These are phyloP conservation scores for Stemphylium vesicarium DNA, from an alignment of 2,329 filamentous ascomycete genomes.

Conservation along the genomic window DNA sequence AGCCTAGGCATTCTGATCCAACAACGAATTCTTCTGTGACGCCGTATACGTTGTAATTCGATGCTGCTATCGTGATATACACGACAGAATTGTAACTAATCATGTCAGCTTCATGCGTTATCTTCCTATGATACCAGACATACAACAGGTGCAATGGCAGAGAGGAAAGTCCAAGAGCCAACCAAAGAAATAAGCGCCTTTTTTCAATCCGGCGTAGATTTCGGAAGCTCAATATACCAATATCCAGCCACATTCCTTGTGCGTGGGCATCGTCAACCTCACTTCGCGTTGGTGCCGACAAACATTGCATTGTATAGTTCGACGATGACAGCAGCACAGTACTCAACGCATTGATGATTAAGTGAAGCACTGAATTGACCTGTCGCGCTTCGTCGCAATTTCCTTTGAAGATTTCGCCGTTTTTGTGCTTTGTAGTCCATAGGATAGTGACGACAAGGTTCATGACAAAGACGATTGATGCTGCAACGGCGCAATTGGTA, in stretches of 20 bases:
- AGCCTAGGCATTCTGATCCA: too few species aligned
- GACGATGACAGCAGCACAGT: too few species aligned
- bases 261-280: conserved; percentile 59
- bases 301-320: conserved; percentile 53
- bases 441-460: too few species aligned
- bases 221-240: conserved; percentile 29
- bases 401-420: too few species aligned
- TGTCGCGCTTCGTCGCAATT: too few species aligned
- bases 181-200: conserved; percentile 12
- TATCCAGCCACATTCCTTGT: conserved; percentile 30
- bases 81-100: conserved; percentile 37
- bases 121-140: not conserved
- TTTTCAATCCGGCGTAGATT: conserved; percentile 16
- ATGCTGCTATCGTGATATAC: conserved; percentile 22
- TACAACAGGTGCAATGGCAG: conserved; percentile 29
- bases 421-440: too few species aligned
- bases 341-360: too few species aligned
- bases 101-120: not conserved
- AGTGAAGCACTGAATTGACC: too few species aligned
- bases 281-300: conserved; percentile 57
- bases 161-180: conserved; percentile 19
- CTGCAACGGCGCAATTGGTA: too few species aligned
- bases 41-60: conserved; percentile 19
- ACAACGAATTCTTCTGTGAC: conserved; percentile 11
- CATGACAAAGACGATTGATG: too few species aligned